Percentiles rank a stretch among this genome's conserved stretches.
Evolutionary conservation across 768 basidiomycete genomes (phyloP).

Genomic region (Peribolospora kevripleyi): DNA sequence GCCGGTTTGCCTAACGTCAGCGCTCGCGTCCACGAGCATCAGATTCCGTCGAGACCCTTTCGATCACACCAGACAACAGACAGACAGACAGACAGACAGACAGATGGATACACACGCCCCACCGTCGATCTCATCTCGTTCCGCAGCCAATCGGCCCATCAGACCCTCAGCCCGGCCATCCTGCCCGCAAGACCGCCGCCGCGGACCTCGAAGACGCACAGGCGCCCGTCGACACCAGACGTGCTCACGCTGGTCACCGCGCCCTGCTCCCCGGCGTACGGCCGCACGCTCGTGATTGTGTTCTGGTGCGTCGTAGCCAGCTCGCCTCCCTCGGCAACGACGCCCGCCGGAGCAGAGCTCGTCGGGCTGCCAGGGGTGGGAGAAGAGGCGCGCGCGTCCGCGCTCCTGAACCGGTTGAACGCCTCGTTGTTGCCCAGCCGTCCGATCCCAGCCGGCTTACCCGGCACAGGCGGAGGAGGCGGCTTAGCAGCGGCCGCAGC

Average conservation of each 20-base stretch:
- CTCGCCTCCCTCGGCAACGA: conserved; percentile 25
- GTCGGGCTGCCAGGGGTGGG: conserved; percentile 17
- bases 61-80: too few relatives aligned
- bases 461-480: conserved; percentile 10
- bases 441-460: conserved; percentile 25
- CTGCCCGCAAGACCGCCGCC: too few relatives aligned
- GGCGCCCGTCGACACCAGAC: conserved; percentile 72
- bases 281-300: conserved; percentile 74
- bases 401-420: conserved; percentile 78
- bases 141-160: too few relatives aligned
- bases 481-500: conserved; percentile 20
- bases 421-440: conserved; percentile 64
- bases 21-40: too few relatives aligned
- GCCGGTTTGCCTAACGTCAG: too few relatives aligned
- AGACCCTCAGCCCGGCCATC: too few relatives aligned
- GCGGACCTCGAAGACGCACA: conserved; percentile 16
- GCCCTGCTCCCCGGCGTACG: conserved; percentile 40
- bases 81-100: too few relatives aligned
- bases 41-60: too few relatives aligned
- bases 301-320: conserved; percentile 86
- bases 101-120: too few relatives aligned
- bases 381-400: conserved; percentile 47
- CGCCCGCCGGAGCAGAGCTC: background rate
- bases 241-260: conserved; percentile 58
- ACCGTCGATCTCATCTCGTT: too few relatives aligned